A percentile compares a stretch with the other conserved stretches of the same genome.
Conservation (phyloP, 257 asterid species). For the Nicotiana tabacum region DNA sequence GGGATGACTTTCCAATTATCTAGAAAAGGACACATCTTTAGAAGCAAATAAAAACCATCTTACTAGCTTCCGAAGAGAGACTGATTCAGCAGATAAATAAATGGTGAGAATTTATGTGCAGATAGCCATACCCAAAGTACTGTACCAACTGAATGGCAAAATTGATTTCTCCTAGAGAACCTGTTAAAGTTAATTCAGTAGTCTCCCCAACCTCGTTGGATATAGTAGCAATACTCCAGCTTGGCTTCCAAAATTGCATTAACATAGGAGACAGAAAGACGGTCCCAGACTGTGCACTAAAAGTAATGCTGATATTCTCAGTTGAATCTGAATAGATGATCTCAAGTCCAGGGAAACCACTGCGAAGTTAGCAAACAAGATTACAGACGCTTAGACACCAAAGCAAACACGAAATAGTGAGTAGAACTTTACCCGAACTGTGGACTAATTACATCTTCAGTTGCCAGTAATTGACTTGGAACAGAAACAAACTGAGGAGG, state of each 20-base stretch:
- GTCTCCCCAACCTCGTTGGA: constrained; percentile 23
- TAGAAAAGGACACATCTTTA: neutral
- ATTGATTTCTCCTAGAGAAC: constrained; percentile 58
- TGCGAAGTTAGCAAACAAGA: constrained; percentile 29
- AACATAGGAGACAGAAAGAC: constrained; percentile 52
- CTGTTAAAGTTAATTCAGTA: constrained; percentile 46
- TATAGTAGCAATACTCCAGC: constrained; percentile 40
- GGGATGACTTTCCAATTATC: neutral
- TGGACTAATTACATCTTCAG: constrained; percentile 71
- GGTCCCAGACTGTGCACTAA: constrained; percentile 54
- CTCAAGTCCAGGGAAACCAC: constrained; percentile 79
- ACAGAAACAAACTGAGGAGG: constrained; percentile 73
- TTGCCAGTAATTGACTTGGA: constrained; percentile 62
- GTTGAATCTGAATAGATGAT: constrained; percentile 52
- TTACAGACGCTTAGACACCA: neutral
- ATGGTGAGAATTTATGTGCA: neutral
- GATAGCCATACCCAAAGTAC: constrained; percentile 54
- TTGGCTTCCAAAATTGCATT: constrained; percentile 64
- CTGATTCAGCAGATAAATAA: neutral
- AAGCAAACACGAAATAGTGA: neutral
- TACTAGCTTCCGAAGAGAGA: neutral
- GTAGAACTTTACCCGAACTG: constrained; percentile 52
- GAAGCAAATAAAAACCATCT: neutral
- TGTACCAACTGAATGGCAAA: constrained; percentile 71
- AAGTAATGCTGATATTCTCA: constrained; percentile 57